Conservation (phyloP, 139 green algal species). For the Zygnema circumcarinatum region DNA sequence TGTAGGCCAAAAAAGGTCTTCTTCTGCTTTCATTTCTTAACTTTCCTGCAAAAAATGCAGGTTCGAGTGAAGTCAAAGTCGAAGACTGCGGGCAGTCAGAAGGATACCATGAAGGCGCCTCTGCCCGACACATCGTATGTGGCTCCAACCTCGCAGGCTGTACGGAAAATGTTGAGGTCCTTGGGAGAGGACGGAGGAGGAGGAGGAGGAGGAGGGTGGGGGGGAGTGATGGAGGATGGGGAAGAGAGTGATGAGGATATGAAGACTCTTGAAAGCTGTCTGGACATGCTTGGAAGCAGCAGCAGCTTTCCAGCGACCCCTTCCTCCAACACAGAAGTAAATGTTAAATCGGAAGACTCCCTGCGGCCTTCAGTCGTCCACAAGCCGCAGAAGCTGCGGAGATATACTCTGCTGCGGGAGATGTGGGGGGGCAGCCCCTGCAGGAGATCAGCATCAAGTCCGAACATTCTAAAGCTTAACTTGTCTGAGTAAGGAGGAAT, state of each 20-base stretch:
- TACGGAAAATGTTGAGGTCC: background rate
- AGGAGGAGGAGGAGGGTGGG: no score
- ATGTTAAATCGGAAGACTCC: background rate
- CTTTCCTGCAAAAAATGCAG: background rate
- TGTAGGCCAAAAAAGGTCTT: background rate
- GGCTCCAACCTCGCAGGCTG: background rate
- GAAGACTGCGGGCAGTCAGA: background rate
- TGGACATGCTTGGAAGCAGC: no score
- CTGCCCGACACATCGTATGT: background rate
- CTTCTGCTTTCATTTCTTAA: background rate
- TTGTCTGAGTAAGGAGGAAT: no score
- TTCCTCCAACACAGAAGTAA: background rate
- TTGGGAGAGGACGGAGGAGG: background rate
- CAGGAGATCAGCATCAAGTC: no score
- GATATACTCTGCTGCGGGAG: background rate
- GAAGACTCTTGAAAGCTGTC: background rate
- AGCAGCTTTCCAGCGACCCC: no score
- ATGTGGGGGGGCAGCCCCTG: no score
- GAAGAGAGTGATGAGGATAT: background rate
- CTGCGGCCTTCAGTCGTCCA: background rate
- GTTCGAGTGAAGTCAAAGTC: background rate
- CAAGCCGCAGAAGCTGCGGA: background rate
- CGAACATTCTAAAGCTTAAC: no score
- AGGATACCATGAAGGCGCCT: no score
- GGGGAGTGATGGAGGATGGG: background rate